Conservation (phyloP, 2,329 filamentous ascomycete species). For the Trichoderma atrobrunneum region DNA sequence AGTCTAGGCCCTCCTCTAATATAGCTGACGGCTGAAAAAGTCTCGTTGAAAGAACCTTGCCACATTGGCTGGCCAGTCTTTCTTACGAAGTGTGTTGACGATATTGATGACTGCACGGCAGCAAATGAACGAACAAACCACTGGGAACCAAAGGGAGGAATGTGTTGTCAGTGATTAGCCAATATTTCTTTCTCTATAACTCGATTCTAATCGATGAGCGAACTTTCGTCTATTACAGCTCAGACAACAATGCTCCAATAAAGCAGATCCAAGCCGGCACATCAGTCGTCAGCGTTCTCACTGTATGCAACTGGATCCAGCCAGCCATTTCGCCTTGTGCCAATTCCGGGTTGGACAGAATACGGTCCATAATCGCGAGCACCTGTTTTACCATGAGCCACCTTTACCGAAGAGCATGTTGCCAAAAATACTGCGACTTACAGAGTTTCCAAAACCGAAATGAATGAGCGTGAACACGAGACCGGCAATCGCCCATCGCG, state of each 20-base stretch:
- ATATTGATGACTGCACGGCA: neutral
- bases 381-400: neutral
- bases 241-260: neutral
- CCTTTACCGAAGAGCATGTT: neutral
- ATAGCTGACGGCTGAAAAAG: slow-evolving; percentile 13
- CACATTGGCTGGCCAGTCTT: neutral
- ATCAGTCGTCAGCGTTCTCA: slow-evolving; percentile 17
- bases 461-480: slow-evolving; percentile 14
- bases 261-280: slow-evolving; percentile 18
- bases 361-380: slow-evolving; percentile 12
- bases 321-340: slow-evolving; percentile 17
- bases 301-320: slow-evolving; percentile 13
- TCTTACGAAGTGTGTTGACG: neutral
- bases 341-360: slow-evolving; percentile 7
- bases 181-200: neutral
- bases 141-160: neutral
- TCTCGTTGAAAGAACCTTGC: neutral
- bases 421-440: neutral
- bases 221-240: neutral
- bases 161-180: neutral
- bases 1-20: slow-evolving; percentile 34
- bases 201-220: neutral
- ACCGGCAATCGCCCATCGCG: slow-evolving; percentile 10
- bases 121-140: neutral
- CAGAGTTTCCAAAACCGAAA: slow-evolving; percentile 15